Evolutionary conservation across 805 yeast species (phyloP).

Genomic region (Komagataella populi): DNA sequence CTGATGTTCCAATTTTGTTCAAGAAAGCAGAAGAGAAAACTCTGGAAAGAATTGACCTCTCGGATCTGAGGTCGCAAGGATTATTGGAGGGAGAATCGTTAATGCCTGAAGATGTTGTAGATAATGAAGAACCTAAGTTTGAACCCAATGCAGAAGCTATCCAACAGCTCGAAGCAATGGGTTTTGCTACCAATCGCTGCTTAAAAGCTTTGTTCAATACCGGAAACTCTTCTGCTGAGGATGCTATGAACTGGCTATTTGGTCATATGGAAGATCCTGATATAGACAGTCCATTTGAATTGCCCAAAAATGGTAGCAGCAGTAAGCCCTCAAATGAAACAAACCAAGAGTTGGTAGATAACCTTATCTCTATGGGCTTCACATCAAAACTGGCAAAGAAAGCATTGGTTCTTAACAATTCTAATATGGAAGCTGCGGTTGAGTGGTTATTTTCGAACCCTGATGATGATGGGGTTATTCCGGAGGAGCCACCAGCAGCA

Average conservation of each 20-base stretch:
- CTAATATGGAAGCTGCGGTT: slow-evolving; percentile 63
- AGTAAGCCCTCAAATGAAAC: slow-evolving; percentile 7
- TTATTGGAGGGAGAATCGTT: slow-evolving; percentile 24
- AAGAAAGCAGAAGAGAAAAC: slow-evolving; percentile 16
- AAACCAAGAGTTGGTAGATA: slow-evolving; percentile 26
- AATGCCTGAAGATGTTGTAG: slow-evolving; percentile 18
- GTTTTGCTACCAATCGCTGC: slow-evolving; percentile 63
- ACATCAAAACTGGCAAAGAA: slow-evolving; percentile 47
- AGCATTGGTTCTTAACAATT: slow-evolving; percentile 47
- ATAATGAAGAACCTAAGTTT: slow-evolving; percentile 18
- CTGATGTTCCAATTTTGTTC: slow-evolving; percentile 55
- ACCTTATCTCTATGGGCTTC: slow-evolving; percentile 70
- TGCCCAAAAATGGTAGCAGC: slow-evolving; percentile 8
- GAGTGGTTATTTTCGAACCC: slow-evolving; percentile 87
- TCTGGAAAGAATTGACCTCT: slow-evolving; percentile 24
- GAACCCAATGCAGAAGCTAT: slow-evolving; percentile 43
- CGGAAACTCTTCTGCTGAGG: slow-evolving; percentile 49
- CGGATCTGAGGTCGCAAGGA: slow-evolving; percentile 21
- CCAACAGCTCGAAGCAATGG: slow-evolving; percentile 58
- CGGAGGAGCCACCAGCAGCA: slow-evolving; percentile 7
- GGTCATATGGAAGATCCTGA: slow-evolving; percentile 78
- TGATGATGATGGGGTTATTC: slow-evolving; percentile 56
- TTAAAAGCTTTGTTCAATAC: slow-evolving; percentile 59
- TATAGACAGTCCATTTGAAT: slow-evolving; percentile 49
- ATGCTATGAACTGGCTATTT: slow-evolving; percentile 84